A percentile compares a stretch with the other conserved stretches of the same genome.
Conservation (phyloP, 305 asterid genomes). For the Fraxinus ornus region DNA sequence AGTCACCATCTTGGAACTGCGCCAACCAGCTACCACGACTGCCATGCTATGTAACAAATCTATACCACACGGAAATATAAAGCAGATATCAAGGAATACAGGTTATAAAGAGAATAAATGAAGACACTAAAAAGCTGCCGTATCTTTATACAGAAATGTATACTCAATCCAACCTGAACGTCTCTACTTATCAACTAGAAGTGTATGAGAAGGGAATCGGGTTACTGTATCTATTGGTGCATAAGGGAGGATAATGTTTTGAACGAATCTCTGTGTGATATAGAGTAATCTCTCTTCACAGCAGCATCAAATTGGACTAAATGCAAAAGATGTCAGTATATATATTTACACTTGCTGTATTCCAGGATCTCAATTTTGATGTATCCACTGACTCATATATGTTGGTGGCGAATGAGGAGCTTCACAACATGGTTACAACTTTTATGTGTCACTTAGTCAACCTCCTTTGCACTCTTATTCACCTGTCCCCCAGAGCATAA, state of each 20-base stretch:
- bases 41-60: neutral
- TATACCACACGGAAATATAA: neutral
- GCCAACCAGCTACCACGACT: neutral
- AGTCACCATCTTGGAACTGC: neutral
- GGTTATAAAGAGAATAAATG: neutral
- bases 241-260: neutral
- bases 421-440: constrained; percentile 16
- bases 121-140: neutral
- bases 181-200: neutral
- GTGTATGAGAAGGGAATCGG: neutral
- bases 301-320: neutral
- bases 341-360: constrained; percentile 16
- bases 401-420: constrained; percentile 13
- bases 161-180: neutral
- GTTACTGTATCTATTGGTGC: neutral
- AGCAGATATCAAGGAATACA: neutral
- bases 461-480: constrained; percentile 58
- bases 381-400: constrained; percentile 14
- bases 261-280: neutral
- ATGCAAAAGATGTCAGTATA: neutral
- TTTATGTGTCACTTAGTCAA: constrained; percentile 36
- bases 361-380: constrained; percentile 2
- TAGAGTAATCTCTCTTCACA: neutral
- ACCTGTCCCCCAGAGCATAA: constrained; percentile 67
- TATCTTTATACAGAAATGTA: neutral